A percentile compares a stretch with the other conserved stretches of the same genome.
phyloP scores from a whole-genome alignment of 306 rosid species.

The Prunus salicina region DNA sequence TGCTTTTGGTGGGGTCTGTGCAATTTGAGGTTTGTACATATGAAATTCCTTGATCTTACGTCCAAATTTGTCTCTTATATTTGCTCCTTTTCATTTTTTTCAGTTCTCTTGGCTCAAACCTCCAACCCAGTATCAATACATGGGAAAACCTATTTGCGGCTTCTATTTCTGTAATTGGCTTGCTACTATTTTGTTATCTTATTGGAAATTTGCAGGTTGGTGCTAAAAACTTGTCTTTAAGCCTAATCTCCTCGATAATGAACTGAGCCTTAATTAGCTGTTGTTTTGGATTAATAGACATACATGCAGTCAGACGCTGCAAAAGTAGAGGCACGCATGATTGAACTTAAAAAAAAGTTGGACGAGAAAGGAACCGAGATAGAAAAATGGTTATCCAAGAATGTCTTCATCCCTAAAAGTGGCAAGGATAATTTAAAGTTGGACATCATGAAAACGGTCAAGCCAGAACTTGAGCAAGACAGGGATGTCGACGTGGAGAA shows the following conservation, averaged over 20 bases:
- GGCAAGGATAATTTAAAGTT: background rate
- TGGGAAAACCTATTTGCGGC: constrained; percentile 29
- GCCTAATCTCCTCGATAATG: no score
- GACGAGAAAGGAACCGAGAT: background rate
- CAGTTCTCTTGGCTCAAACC: constrained; percentile 20
- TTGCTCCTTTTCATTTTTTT: background rate
- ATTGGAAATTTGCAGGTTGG: constrained; percentile 31
- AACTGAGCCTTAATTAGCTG: background rate
- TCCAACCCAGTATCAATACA: constrained; percentile 9
- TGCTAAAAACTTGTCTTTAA: no score
- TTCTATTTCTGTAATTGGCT: constrained; percentile 21
- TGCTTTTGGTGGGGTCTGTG: constrained; percentile 32
- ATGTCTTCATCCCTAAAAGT: background rate
- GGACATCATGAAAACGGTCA: background rate
- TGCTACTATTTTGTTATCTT: constrained; percentile 22
- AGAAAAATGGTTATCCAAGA: background rate
- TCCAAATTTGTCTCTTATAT: background rate
- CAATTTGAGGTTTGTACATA: constrained; percentile 28
- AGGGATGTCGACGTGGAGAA: background rate
- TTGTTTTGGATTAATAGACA: background rate
- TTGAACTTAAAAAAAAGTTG: background rate
- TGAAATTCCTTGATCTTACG: background rate
- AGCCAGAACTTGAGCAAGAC: background rate
- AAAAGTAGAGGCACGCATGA: constrained; percentile 4
- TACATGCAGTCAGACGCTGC: background rate